Conservation (phyloP, 495 filamentous ascomycete genomes). For the Trichoderma virens region DNA sequence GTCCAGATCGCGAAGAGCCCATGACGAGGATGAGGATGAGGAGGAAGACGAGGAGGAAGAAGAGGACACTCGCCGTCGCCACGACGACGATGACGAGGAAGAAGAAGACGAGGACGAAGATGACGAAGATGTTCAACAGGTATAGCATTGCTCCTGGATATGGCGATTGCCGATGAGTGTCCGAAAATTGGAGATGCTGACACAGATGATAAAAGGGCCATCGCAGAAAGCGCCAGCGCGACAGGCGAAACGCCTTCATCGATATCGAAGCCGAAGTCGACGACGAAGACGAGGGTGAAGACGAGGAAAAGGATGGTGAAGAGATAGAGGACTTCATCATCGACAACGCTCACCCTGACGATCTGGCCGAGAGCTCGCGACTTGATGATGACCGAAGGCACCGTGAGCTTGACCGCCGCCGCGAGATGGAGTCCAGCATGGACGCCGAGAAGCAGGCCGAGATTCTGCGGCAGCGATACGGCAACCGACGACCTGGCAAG, state of each 20-base stretch:
- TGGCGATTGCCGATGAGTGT: background rate
- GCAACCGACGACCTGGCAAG: conserved; percentile 40
- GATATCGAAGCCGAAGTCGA: conserved; percentile 97
- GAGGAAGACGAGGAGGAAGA: conserved; percentile 46
- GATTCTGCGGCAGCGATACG: conserved; percentile 74
- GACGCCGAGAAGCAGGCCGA: conserved; percentile 92
- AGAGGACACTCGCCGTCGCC: conserved; percentile 48
- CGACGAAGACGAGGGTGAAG: conserved; percentile 85
- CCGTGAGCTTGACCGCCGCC: conserved; percentile 85
- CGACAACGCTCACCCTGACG: conserved; percentile 82
- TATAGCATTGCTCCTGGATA: too few species aligned
- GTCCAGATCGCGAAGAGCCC: conserved; percentile 21
- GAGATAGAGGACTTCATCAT: conserved; percentile 70
- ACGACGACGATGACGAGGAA: conserved; percentile 42
- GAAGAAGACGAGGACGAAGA: conserved; percentile 50
- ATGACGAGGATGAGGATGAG: conserved; percentile 35
- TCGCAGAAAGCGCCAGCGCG: conserved; percentile 68
- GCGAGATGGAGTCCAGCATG: conserved; percentile 73
- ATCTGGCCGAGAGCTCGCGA: conserved; percentile 71
- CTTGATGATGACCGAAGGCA: conserved; percentile 87
- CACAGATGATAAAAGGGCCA: conserved; percentile 45
- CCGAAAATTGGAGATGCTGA: conserved; percentile 9
- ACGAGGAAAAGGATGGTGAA: conserved; percentile 80
- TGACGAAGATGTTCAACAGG: conserved; percentile 32
- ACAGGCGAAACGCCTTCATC: conserved; percentile 71